phyloP scores from a whole-genome alignment of 2,329 filamentous ascomycete species.

The Colletotrichum viniferum region DNA sequence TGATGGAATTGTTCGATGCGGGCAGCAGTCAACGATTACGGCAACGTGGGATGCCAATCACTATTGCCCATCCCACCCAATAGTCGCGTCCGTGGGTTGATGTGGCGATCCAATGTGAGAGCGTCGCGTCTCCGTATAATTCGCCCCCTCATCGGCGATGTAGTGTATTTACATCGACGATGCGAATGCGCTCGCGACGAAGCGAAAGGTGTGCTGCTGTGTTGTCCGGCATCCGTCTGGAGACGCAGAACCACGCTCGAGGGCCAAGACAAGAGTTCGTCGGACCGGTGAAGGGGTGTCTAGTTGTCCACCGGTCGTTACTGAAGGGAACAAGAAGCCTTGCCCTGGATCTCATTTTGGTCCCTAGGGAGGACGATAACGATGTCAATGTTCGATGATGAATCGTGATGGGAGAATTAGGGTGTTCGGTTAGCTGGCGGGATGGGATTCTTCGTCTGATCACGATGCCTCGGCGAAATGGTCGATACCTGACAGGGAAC shows the following conservation, averaged over 20 bases:
- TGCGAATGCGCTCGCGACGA: background rate
- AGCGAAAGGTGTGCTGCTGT: background rate
- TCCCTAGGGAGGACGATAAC: background rate
- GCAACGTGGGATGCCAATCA: background rate
- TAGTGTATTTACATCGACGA: background rate
- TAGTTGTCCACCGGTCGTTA: background rate
- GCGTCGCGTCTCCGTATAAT: background rate
- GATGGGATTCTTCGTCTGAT: slow-evolving; percentile 9
- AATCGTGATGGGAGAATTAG: background rate
- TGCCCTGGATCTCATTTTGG: background rate
- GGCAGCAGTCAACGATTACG: background rate
- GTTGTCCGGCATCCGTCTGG: background rate
- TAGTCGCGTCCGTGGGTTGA: background rate
- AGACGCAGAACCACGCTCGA: background rate
- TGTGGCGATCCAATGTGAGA: background rate
- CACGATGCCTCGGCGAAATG: background rate
- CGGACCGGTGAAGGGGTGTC: background rate
- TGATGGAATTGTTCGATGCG: background rate
- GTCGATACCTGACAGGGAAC: background rate
- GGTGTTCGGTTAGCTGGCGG: background rate
- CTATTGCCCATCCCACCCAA: background rate
- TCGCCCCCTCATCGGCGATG: background rate
- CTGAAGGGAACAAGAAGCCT: background rate
- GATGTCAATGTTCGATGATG: background rate
- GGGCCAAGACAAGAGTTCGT: background rate